Conservation (phyloP, 2,329 filamentous ascomycete genomes). For the Dothistroma pini region DNA sequence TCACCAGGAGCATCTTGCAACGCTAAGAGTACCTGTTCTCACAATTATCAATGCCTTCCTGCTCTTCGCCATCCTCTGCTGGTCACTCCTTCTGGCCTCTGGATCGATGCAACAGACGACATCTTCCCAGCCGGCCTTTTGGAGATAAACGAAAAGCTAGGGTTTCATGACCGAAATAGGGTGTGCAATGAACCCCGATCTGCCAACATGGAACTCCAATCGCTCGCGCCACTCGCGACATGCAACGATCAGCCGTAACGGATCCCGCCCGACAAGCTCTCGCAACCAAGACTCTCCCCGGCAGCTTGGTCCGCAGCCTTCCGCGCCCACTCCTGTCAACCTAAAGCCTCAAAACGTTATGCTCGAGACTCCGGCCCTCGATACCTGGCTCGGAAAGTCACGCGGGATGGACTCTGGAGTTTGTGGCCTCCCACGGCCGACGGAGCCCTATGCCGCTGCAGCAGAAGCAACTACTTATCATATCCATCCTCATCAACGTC, state of each 20-base stretch:
- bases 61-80: neutral
- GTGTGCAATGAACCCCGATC: slow-evolving; percentile 11
- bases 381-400: slow-evolving; percentile 18
- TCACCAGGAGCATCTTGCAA: neutral
- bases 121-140: neutral
- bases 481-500: slow-evolving; percentile 15
- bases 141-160: slow-evolving; percentile 7
- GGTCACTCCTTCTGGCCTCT: neutral
- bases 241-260: slow-evolving; percentile 5
- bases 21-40: neutral
- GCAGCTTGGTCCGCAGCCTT: slow-evolving; percentile 18
- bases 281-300: slow-evolving; percentile 9
- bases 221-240: slow-evolving; percentile 14
- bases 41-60: neutral
- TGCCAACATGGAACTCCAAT: slow-evolving; percentile 8
- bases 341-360: slow-evolving; percentile 7
- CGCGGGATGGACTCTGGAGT: slow-evolving; percentile 6
- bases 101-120: neutral
- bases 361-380: slow-evolving; percentile 16
- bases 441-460: slow-evolving; percentile 11
- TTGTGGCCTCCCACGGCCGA: slow-evolving; percentile 6
- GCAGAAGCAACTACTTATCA: slow-evolving; percentile 12
- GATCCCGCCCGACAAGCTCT: slow-evolving; percentile 4
- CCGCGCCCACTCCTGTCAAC: slow-evolving; percentile 18
- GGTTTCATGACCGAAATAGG: slow-evolving; percentile 1